Percentiles rank a stretch among this genome's conserved stretches.
These are phyloP conservation scores for Calycina herbarum DNA, from an alignment of 2,329 filamentous ascomycete genomes.

Conservation along the genomic window DNA sequence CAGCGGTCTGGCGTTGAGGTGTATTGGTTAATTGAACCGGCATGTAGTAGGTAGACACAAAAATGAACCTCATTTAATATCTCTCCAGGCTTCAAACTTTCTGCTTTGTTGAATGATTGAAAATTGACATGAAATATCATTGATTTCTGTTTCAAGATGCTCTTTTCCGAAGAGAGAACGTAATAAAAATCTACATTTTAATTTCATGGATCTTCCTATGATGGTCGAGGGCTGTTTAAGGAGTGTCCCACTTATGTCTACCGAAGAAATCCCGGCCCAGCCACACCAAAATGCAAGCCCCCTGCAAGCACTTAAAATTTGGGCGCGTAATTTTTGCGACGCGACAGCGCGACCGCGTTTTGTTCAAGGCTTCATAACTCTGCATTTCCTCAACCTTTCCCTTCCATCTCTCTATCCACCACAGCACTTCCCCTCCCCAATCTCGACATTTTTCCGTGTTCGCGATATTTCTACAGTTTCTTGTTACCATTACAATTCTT, in stretches of 20 bases:
- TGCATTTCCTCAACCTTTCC: not conserved
- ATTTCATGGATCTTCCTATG: no score
- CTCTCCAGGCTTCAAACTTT: not conserved
- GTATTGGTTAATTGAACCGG: not conserved
- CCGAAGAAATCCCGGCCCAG: not conserved
- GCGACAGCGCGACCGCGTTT: not conserved
- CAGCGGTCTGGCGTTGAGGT: not conserved
- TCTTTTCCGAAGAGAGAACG: no score
- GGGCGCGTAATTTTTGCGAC: not conserved
- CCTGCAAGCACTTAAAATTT: not conserved
- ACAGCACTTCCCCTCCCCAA: not conserved
- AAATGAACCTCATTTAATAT: not conserved
- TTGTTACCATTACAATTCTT: not conserved
- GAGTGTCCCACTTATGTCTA: no score
- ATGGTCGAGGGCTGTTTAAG: no score
- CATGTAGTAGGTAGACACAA: not conserved
- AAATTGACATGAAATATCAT: not conserved
- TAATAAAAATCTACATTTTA: no score
- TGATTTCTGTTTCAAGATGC: not conserved
- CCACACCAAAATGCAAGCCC: not conserved
- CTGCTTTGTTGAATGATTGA: not conserved
- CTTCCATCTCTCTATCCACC: not conserved
- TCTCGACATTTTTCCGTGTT: slow-evolving; percentile 1
- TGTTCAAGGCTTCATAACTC: slow-evolving; percentile 1
- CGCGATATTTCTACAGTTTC: slow-evolving; percentile 4